These are phyloP conservation scores for Erodium moschatum DNA, from an alignment of 441 rosid genomes.

Conservation along the genomic window DNA sequence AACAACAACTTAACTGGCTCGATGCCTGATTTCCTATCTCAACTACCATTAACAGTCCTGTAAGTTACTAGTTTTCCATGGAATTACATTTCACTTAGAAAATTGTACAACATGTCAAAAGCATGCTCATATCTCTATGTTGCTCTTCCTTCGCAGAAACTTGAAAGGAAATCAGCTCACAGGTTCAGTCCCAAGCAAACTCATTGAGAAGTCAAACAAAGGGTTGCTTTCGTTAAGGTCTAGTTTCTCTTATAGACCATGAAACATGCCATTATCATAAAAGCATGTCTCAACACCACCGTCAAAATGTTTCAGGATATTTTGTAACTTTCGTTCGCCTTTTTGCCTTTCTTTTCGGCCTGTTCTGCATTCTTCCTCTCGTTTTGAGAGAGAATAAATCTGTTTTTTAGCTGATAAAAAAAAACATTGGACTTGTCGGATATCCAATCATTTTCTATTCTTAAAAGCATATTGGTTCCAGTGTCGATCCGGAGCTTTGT, in stretches of 20 bases:
- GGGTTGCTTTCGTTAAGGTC: slow-evolving; percentile 1
- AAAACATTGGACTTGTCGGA: no score
- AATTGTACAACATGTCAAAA: neutral
- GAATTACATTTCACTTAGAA: neutral
- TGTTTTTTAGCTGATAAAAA: no score
- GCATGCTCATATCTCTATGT: neutral
- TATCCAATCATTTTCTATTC: neutral
- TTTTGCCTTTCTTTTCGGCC: no score
- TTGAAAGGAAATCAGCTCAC: slow-evolving; percentile 1
- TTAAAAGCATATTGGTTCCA: neutral
- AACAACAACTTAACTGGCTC: slow-evolving; percentile 1
- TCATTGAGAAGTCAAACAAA: neutral
- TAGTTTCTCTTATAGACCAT: neutral
- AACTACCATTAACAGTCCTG: slow-evolving; percentile 2
- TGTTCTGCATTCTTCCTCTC: no score
- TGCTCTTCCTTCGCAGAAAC: neutral
- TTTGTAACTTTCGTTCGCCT: neutral
- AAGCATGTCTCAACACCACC: no score
- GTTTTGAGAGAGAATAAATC: no score
- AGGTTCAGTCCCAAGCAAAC: neutral
- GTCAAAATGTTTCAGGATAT: no score
- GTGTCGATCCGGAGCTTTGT: neutral
- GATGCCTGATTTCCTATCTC: slow-evolving; percentile 2
- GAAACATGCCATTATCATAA: neutral
- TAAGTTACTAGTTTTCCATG: neutral